phyloP scores from a whole-genome alignment of 164 flowering plant species.

The Brasenia schreberi region DNA sequence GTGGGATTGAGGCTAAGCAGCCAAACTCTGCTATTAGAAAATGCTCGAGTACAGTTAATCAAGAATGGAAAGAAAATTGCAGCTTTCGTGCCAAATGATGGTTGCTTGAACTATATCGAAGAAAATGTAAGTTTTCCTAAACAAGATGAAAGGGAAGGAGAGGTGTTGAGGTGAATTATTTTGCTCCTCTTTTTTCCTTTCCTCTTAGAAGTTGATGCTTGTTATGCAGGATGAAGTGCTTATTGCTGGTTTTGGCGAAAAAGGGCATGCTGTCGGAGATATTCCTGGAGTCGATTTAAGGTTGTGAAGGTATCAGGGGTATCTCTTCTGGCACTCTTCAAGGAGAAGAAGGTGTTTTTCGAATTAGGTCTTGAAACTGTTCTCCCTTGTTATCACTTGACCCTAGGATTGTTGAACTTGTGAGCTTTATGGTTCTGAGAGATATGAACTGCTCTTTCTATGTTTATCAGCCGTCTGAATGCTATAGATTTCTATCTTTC shows the following conservation, averaged over 20 bases:
- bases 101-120: constrained; percentile 26
- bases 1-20: constrained; percentile 27
- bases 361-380: no score
- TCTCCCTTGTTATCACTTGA: no score
- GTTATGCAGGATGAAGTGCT: constrained; percentile 17
- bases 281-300: constrained; percentile 24
- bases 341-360: no score
- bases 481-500: no score
- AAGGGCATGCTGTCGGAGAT: constrained; percentile 25
- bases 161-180: no score
- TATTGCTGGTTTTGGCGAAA: constrained; percentile 23
- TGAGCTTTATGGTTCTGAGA: no score
- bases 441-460: no score
- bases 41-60: constrained; percentile 21
- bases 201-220: no score
- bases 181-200: no score
- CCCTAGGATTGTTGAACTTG: no score
- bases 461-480: no score
- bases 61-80: constrained; percentile 27
- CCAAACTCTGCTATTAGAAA: constrained; percentile 28
- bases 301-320: constrained; percentile 24
- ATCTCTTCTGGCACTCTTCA: not conserved
- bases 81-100: constrained; percentile 25
- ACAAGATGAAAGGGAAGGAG: no score
- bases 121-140: constrained; percentile 21